Evolutionary conservation across 106 monocot genomes (phyloP).

Genomic region (Xerophyta viscosa): DNA sequence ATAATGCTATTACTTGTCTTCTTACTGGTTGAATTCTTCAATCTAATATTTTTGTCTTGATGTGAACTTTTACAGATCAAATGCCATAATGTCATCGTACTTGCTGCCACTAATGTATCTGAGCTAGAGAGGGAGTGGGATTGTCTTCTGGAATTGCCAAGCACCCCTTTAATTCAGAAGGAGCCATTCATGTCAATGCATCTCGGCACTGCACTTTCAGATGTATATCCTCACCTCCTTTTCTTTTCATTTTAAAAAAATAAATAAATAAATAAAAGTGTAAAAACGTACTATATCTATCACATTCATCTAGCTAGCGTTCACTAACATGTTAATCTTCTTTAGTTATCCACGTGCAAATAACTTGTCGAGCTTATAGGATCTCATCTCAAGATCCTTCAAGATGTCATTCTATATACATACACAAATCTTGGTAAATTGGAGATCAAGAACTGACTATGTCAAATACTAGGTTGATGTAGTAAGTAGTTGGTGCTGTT

Average conservation of each 20-base stretch:
- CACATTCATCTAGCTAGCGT: not conserved
- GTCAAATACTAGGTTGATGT: no score
- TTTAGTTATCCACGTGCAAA: no score
- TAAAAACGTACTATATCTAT: not conserved
- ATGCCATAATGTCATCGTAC: constrained; percentile 56
- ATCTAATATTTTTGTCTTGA: not conserved
- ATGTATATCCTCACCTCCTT: constrained; percentile 20
- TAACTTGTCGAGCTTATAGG: no score
- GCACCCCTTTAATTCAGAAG: constrained; percentile 21
- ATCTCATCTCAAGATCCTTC: no score
- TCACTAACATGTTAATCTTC: no score
- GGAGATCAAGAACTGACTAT: no score
- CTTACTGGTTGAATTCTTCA: not conserved
- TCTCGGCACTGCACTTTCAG: constrained; percentile 42
- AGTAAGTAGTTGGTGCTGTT: no score
- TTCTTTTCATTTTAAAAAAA: not conserved
- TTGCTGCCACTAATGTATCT: constrained; percentile 47
- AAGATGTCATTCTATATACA: no score
- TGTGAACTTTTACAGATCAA: constrained; percentile 40
- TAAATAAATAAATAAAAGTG: not conserved
- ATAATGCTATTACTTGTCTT: not conserved
- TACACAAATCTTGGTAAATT: no score
- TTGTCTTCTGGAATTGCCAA: constrained; percentile 42
- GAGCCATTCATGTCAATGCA: constrained; percentile 43
- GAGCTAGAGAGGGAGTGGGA: constrained; percentile 58